Evolutionary conservation across 768 basidiomycete genomes (phyloP).

Genomic region (Pisolithus tinctorius): DNA sequence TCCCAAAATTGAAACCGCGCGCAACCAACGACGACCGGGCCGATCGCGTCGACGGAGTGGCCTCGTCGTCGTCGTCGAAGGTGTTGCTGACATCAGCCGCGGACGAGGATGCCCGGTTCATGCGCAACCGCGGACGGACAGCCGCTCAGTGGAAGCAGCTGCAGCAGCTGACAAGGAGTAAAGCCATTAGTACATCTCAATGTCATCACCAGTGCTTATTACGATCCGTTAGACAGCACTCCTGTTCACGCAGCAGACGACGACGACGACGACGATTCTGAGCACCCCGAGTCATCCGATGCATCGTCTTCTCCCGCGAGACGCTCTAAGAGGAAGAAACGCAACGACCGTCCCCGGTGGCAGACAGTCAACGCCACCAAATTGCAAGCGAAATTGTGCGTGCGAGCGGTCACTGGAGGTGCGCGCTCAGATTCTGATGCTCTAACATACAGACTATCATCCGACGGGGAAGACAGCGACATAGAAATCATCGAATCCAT

Average conservation of each 20-base stretch:
- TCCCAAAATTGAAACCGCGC: conserved; percentile 20
- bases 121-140: conserved; percentile 57
- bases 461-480: conserved; percentile 42
- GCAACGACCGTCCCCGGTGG: conserved; percentile 35
- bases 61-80: conserved; percentile 11
- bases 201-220: neutral
- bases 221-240: conserved; percentile 16
- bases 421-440: conserved; percentile 5
- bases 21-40: neutral
- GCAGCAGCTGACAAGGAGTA: conserved; percentile 52
- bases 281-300: conserved; percentile 8
- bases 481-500: conserved; percentile 35
- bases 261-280: conserved; percentile 22
- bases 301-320: conserved; percentile 24
- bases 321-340: conserved; percentile 35
- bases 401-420: neutral
- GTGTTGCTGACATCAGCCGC: conserved; percentile 16
- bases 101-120: conserved; percentile 65
- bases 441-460: conserved; percentile 24
- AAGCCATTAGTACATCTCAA: neutral
- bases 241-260: conserved; percentile 16
- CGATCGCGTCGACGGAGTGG: neutral
- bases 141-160: conserved; percentile 53
- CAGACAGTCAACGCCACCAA: conserved; percentile 32
- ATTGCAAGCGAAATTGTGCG: conserved; percentile 31